phyloP scores from a whole-genome alignment of 2,329 filamentous ascomycete genomes.

The Cladosporium phlei region DNA sequence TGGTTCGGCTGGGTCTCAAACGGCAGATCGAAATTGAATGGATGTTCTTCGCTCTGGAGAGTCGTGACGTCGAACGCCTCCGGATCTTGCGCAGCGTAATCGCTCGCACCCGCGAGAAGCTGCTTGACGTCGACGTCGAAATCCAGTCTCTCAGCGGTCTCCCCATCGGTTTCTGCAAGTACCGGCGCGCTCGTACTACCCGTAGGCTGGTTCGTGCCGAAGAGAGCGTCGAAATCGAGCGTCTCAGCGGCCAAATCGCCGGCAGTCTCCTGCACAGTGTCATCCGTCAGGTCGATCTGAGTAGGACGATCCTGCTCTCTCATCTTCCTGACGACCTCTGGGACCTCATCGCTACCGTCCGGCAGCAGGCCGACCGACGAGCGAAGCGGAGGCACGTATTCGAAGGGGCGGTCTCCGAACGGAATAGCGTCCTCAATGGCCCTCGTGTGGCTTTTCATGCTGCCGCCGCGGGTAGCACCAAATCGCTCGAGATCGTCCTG shows the following conservation, averaged over 20 bases:
- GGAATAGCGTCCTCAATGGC: slow-evolving; percentile 21
- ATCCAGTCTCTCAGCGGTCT: too few relatives aligned
- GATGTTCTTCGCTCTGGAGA: too few relatives aligned
- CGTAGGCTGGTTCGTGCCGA: too few relatives aligned
- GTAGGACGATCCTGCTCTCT: background rate
- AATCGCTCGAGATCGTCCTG: too few relatives aligned
- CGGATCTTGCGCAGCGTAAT: too few relatives aligned
- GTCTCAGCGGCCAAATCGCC: background rate
- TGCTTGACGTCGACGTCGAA: too few relatives aligned
- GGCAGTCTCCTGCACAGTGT: background rate
- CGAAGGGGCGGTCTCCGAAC: slow-evolving; percentile 7
- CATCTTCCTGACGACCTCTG: background rate
- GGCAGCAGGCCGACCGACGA: slow-evolving; percentile 19
- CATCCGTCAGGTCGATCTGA: slow-evolving; percentile 2
- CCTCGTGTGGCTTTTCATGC: slow-evolving; percentile 1
- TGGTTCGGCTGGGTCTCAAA: background rate
- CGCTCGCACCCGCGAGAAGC: too few relatives aligned
- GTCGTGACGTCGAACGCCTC: too few relatives aligned
- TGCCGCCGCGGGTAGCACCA: background rate
- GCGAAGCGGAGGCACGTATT: slow-evolving; percentile 19
- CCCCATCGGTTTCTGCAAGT: too few relatives aligned
- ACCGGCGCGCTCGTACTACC: too few relatives aligned
- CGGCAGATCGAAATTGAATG: too few relatives aligned
- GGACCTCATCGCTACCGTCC: background rate
- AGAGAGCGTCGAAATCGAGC: too few relatives aligned